Percentiles rank a stretch among this genome's conserved stretches.
These are phyloP conservation scores for Claviceps sp. DNA, from an alignment of 2,329 filamentous ascomycete species.

Conservation along the genomic window DNA sequence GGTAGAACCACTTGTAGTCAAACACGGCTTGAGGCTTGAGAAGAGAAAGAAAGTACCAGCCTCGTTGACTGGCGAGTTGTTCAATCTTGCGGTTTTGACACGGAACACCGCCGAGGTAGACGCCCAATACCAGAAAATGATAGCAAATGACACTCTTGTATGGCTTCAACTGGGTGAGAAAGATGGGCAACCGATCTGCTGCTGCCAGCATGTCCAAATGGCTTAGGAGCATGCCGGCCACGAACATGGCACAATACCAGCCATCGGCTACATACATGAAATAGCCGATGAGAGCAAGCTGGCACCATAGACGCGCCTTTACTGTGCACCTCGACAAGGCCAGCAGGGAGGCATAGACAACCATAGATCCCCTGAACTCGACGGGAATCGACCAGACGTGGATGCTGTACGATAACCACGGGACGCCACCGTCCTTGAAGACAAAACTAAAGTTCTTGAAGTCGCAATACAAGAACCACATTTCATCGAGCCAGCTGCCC, in stretches of 20 bases:
- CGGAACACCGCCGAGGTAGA: conserved; percentile 50
- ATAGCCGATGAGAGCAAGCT: conserved; percentile 43
- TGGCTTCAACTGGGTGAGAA: conserved; percentile 31
- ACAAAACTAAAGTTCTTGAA: conserved; percentile 58
- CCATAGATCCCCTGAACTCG: conserved; percentile 50
- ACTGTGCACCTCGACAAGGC: conserved; percentile 43
- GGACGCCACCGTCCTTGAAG: conserved; percentile 42
- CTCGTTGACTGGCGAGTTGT: conserved; percentile 37
- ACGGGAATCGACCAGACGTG: conserved; percentile 53
- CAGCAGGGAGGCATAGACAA: conserved; percentile 43
- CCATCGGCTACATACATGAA: conserved; percentile 57
- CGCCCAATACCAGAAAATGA: conserved; percentile 34
- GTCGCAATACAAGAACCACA: conserved; percentile 38
- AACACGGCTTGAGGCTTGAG: conserved; percentile 53
- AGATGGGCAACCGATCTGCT: conserved; percentile 34
- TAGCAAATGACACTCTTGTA: conserved; percentile 39
- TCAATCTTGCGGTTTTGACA: conserved; percentile 33
- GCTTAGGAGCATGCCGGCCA: conserved; percentile 46
- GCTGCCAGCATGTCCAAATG: conserved; percentile 45
- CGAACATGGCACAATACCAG: conserved; percentile 47
- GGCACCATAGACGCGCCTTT: conserved; percentile 40
- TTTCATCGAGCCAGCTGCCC: conserved; percentile 30
- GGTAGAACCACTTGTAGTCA: conserved; percentile 55
- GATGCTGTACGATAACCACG: conserved; percentile 38
- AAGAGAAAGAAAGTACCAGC: conserved; percentile 47